These are phyloP conservation scores for Leptographium galeiforme DNA, from an alignment of 2,329 filamentous ascomycete genomes.

Conservation along the genomic window DNA sequence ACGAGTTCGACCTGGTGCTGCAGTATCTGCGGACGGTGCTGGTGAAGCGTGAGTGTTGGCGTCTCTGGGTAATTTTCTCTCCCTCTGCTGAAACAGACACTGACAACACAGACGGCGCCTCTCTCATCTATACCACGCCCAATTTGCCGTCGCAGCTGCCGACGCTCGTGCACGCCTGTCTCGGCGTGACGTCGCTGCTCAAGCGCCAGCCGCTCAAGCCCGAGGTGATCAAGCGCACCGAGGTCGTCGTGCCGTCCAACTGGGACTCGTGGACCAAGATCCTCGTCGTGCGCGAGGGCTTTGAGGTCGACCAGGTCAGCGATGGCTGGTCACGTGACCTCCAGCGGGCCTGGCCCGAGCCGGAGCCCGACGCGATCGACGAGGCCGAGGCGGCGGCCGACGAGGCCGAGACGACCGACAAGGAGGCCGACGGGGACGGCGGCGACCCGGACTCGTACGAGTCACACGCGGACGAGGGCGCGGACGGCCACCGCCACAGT, in stretches of 20 bases:
- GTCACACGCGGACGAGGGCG: neutral
- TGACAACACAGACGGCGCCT: conserved; percentile 52
- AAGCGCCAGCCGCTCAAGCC: conserved; percentile 70
- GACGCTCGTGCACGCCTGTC: conserved; percentile 67
- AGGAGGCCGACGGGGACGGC: neutral
- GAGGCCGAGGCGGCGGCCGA: conserved; percentile 10
- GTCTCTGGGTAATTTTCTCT: neutral
- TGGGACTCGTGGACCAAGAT: conserved; percentile 99
- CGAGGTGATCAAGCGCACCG: conserved; percentile 86
- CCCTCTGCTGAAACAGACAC: conserved; percentile 10
- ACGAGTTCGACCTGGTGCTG: conserved; percentile 89
- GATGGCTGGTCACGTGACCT: conserved; percentile 78
- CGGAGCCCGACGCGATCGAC: conserved; percentile 13
- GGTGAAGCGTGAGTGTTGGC: conserved; percentile 55
- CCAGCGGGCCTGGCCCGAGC: conserved; percentile 36
- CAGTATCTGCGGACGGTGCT: conserved; percentile 85
- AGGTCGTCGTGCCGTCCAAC: conserved; percentile 86
- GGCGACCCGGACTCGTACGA: neutral
- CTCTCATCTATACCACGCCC: conserved; percentile 72
- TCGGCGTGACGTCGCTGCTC: conserved; percentile 73
- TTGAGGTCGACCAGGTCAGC: conserved; percentile 79
- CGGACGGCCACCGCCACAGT: conserved; percentile 12
- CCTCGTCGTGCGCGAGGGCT: conserved; percentile 75
- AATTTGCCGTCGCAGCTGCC: conserved; percentile 65
- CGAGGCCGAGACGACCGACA: neutral